A percentile compares a stretch with the other conserved stretches of the same genome.
Conservation (phyloP, 164 flowering plant species). For the Taxillus chinensis region DNA sequence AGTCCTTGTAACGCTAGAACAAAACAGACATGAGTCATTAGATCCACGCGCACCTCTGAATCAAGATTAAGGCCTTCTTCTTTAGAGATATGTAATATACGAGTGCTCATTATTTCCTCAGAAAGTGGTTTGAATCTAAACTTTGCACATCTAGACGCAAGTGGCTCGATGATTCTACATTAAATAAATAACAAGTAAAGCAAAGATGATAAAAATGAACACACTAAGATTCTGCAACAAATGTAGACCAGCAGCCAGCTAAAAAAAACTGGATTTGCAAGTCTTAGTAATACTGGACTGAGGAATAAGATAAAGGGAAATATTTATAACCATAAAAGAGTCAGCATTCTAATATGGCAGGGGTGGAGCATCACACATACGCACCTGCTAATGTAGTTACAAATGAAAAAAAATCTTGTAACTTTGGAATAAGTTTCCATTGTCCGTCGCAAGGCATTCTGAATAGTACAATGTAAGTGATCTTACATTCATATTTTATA, state of each 20-base stretch:
- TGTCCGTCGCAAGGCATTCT: constrained; percentile 94
- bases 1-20: neutral
- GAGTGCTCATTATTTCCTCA: constrained; percentile 71
- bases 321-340: too few relatives aligned
- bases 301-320: too few relatives aligned
- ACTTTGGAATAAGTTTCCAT: constrained; percentile 99
- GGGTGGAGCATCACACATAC: neutral
- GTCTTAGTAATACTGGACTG: too few relatives aligned
- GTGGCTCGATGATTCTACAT: constrained; percentile 88
- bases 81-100: constrained; percentile 62
- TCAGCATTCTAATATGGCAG: neutral
- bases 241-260: neutral
- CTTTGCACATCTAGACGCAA: constrained; percentile 99
- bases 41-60: constrained; percentile 41
- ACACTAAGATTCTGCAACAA: neutral
- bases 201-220: neutral
- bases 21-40: constrained; percentile 1
- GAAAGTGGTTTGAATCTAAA: constrained; percentile 97
- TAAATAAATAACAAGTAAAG: constrained; percentile 5
- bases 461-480: constrained; percentile 8
- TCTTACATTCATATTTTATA: neutral
- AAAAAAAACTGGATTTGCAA: neutral
- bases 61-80: constrained; percentile 80
- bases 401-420: constrained; percentile 89
- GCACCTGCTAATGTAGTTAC: constrained; percentile 97